Evolutionary conservation across 1,284 basidiomycete genomes (phyloP), one percentile per base, ranked within the genome.

Genomic region (Tilletia setariae): DNA sequence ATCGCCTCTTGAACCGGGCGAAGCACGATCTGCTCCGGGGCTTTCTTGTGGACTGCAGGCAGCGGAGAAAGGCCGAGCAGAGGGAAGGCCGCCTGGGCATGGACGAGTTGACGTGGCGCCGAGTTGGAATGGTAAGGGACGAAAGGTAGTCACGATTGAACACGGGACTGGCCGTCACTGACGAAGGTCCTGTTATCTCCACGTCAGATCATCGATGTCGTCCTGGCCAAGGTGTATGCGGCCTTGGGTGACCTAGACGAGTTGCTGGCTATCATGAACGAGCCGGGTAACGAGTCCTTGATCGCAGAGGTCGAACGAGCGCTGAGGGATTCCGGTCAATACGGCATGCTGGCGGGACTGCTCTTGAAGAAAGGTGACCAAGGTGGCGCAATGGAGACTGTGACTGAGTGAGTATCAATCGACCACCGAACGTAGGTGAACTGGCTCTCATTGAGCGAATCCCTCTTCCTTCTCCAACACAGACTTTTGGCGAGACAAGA

Each of bases 11-110:
- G 19, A 35, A 25, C 6, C 62, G 76, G 19, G 70, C 77, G 2
- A 67, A 70, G 56, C 19, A 32, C 15, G 63, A 62, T 0, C 72
- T 81, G 73, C 66, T 78, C 28, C 70, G 56, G 11, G 56, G 56
- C 15, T 61, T 61, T 30, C 28, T 61, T 25, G 56, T 61, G 25
- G 56, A 61, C 28, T 61, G 56, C n/a, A 25, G 56, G 16, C 56
- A 61, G 32, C 28, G 32, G 56, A 32, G 56, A 16, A 32, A 30
- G 28, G 32, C 25, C 15, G 56, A 61, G 56, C 56, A 61, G 56
- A 25, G 56, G 16, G 56, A 61, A 21, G 56, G 56, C 13, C 28
- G 56, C 9, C 28, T 61, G 16, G 56, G 56, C 28, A 61, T 61
- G 56, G 56, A 61, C 28, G 56, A 61, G 56, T 30, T 61, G 15